Evolutionary conservation across 2,329 filamentous ascomycete species (phyloP).

Genomic region (Cryphonectria japonica): DNA sequence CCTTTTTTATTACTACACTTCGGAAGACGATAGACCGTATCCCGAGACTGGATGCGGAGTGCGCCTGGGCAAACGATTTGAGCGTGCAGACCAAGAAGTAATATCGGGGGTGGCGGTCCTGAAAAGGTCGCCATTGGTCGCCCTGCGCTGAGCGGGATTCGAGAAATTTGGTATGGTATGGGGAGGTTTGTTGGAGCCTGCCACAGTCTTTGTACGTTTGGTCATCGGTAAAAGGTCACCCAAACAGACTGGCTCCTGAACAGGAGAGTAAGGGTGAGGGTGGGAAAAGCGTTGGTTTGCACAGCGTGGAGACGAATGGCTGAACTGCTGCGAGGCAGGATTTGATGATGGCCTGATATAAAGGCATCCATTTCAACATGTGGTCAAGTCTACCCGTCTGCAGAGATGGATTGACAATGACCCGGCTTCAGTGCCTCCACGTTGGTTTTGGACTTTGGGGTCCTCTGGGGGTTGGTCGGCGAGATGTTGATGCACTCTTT

Average conservation of each 20-base stretch:
- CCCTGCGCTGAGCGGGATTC: slow-evolving; percentile 9
- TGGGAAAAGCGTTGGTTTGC: background rate
- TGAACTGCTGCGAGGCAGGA: background rate
- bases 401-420: background rate
- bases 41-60: slow-evolving; percentile 34
- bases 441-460: background rate
- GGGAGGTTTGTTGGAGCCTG: slow-evolving; percentile 16
- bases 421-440: background rate
- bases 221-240: slow-evolving; percentile 30
- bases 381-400: background rate
- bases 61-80: slow-evolving; percentile 17
- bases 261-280: background rate
- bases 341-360: background rate
- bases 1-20: slow-evolving; percentile 20
- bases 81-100: slow-evolving; percentile 24
- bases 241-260: slow-evolving; percentile 25
- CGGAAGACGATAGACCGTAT: slow-evolving; percentile 31
- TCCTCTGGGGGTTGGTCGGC: background rate
- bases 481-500: slow-evolving; percentile 5
- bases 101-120: slow-evolving; percentile 25
- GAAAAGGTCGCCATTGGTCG: slow-evolving; percentile 28
- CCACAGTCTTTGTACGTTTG: slow-evolving; percentile 25
- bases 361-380: slow-evolving; percentile 10
- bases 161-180: background rate
- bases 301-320: slow-evolving; percentile 19